Evolutionary conservation across 805 yeast genomes (phyloP).

Genomic region (Yarrowia sp.): DNA sequence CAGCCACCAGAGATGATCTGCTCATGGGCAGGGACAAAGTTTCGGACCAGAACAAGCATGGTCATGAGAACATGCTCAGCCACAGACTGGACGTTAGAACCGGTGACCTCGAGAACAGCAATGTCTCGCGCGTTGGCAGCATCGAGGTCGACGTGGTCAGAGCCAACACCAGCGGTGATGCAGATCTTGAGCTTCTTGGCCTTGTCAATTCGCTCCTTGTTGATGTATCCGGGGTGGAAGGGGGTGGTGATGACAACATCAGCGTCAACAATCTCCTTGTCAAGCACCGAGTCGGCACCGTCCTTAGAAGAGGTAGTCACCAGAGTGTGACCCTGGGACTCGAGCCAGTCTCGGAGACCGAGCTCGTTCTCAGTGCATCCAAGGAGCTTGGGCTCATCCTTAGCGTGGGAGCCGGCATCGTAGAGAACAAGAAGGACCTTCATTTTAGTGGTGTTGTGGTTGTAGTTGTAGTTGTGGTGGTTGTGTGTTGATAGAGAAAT

Average conservation of each 20-base stretch:
- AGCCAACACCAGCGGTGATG: conserved; percentile 82
- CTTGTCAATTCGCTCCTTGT: conserved; percentile 64
- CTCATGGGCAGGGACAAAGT: conserved; percentile 80
- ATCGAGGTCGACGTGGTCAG: conserved; percentile 73
- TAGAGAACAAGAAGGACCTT: conserved; percentile 6
- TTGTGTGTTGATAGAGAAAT: not conserved
- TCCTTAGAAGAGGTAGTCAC: conserved; percentile 4
- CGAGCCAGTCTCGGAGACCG: not conserved
- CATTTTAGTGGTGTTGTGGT: not conserved
- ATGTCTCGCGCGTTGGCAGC: conserved; percentile 67
- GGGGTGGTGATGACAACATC: conserved; percentile 54
- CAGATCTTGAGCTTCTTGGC: conserved; percentile 70
- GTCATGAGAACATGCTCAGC: conserved; percentile 84
- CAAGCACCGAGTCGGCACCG: not conserved
- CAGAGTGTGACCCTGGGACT: conserved; percentile 4
- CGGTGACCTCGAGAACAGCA: conserved; percentile 78
- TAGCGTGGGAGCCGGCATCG: conserved; percentile 3
- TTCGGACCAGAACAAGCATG: conserved; percentile 71
- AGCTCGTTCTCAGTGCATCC: conserved; percentile 11
- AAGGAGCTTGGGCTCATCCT: conserved; percentile 1
- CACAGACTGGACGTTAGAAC: conserved; percentile 79
- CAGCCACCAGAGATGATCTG: conserved; percentile 67
- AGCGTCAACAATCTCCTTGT: not conserved
- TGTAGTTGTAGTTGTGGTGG: not conserved
- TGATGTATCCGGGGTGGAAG: conserved; percentile 77